Base-by-base conservation (phyloP, 176 grass and related monocot species). In the Sorghum bicolor region DNA sequence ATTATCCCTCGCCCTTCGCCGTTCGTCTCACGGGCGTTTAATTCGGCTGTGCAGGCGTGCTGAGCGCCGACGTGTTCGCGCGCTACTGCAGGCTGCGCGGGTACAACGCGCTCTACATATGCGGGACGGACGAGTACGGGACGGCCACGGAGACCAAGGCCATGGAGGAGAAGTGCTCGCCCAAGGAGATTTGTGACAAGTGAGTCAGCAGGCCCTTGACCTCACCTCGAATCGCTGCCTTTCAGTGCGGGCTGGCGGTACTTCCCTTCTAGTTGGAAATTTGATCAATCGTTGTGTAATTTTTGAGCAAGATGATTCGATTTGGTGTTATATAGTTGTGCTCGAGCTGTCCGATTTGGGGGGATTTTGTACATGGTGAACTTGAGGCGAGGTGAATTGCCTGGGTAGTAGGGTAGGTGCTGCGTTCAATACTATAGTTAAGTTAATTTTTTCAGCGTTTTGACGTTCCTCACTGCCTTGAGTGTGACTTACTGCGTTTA, bases 101-200 rank as follows among this genome's bases (percentile, higher is more conserved):
- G 17, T 89, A 98, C 82, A 98, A 98, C 85, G 86, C 79, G 10
- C 82, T 98, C 69, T 95, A 93, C 72, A 89, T 95, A 24, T 95
- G 92, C 41, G 92, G 96, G 40, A 98, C 95, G 19, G 95, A 98
- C 76, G 92, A 95, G 82, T 98, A 98, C 73, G 95, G 95, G 32
- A 98, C 95, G 10, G 87, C 95, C 74, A 98, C 91, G 7, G 95
- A 98, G 80, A 95, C 92, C 45, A 98, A 88, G 72, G 95, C 95
- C 79, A 28, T 95, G 82, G 92, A 98, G 89, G 95, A 98, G 69
- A 86, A 84, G 0, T 98, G 89, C 82, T 85, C 95, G 4, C 92
- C 92, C 0, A 70, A 73, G 15, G 82, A 98, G 47, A 95, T 98
- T 8, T 98, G 95, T 45, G 95, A 98, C 76, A 98, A 92, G 96